Percentiles rank a stretch among this genome's conserved stretches.
Conservation (phyloP, 2,329 filamentous ascomycete species). For the Penicillium sp. region DNA sequence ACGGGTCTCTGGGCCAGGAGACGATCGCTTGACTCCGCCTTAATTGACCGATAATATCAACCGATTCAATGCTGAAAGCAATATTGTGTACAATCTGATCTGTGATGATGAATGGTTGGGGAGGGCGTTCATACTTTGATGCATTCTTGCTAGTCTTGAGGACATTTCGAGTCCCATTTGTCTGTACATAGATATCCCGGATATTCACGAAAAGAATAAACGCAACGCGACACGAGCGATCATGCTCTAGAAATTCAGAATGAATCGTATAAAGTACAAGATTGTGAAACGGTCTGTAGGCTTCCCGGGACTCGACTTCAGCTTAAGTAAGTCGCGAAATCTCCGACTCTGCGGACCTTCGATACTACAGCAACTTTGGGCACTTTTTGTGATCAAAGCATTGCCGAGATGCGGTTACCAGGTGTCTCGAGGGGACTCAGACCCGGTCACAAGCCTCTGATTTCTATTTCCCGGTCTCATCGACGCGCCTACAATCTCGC, state of each 20-base stretch:
- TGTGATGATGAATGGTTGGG: conserved; percentile 23
- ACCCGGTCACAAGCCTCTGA: conserved; percentile 18
- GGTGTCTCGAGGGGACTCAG: conserved; percentile 23
- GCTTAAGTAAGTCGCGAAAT: conserved; percentile 8
- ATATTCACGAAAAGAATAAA: conserved; percentile 15
- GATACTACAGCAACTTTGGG: background rate
- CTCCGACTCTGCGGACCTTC: background rate
- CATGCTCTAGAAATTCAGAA: background rate
- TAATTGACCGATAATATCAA: conserved; percentile 12
- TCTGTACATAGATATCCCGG: conserved; percentile 26
- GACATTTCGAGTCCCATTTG: conserved; percentile 4
- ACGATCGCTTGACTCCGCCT: conserved; percentile 32
- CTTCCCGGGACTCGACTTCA: background rate
- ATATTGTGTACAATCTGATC: conserved; percentile 28
- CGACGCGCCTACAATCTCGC: conserved; percentile 50
- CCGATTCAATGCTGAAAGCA: conserved; percentile 2
- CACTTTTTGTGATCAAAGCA: background rate
- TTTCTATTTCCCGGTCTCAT: conserved; percentile 15
- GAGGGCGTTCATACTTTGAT: conserved; percentile 27
- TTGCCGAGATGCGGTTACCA: conserved; percentile 28
- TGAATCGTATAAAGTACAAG: background rate
- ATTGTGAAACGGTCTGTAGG: background rate
- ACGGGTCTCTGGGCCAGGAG: conserved; percentile 30
- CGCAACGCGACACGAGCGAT: conserved; percentile 5
- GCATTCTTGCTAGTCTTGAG: conserved; percentile 22